Evolutionary conservation across 345 rosid genomes (phyloP).

Genomic region (Orychophragmus violaceus): DNA sequence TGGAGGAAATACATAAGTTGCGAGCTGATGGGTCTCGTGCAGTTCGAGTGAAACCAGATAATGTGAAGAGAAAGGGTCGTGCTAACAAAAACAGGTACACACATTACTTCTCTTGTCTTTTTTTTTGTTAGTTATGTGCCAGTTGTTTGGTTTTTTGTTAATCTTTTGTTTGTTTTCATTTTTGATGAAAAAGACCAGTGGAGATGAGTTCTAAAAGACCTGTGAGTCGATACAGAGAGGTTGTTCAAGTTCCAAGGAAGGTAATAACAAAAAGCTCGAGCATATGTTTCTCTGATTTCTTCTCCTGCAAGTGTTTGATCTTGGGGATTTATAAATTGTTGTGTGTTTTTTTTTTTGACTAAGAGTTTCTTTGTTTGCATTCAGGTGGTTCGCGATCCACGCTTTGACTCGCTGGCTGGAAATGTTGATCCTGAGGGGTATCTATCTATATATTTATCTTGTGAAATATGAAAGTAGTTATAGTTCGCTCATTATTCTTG

Average conservation of each 20-base stretch:
- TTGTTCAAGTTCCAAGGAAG: slow-evolving; percentile 71
- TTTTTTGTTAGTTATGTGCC: background rate
- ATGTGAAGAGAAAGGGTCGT: slow-evolving; percentile 44
- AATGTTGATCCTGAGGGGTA: slow-evolving; percentile 62
- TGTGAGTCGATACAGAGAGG: slow-evolving; percentile 67
- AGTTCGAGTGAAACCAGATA: background rate
- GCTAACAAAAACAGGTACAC: slow-evolving; percentile 75
- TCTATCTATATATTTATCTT: background rate
- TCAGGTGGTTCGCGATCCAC: slow-evolving; percentile 57
- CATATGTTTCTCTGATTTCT: background rate
- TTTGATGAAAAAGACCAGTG: slow-evolving; percentile 47
- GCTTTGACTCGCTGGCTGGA: slow-evolving; percentile 68
- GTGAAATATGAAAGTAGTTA: background rate
- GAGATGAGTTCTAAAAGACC: slow-evolving; percentile 77
- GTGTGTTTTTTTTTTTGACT: background rate
- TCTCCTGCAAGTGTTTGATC: background rate
- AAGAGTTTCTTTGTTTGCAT: slow-evolving; percentile 8
- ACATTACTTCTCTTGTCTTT: background rate
- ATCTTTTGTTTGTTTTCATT: background rate
- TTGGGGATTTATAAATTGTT: background rate
- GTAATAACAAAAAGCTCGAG: slow-evolving; percentile 22
- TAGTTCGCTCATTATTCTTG: background rate
- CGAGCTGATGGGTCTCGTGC: slow-evolving; percentile 63
- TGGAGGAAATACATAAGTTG: slow-evolving; percentile 70
- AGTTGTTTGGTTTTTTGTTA: background rate